Conservation (phyloP, 176 grass and related monocot species). For the maize (Zea mays) region Zm-B73-REFERENCE-NAM-5.0 NC_050098.1:9242501-9243000, state of each 20-base stretch:
- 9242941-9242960: conserved; percentile 99
- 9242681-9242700: conserved; percentile 89
- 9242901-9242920: conserved; percentile 99
- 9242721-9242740: conserved; percentile 68
- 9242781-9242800: conserved; percentile 64
- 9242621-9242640: conserved; percentile 69
- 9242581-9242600: conserved; percentile 57
- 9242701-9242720: conserved; percentile 87
- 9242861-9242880: conserved; percentile 99
- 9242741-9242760: conserved; percentile 57
- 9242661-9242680: conserved; percentile 97
- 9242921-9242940: conserved; percentile 98
- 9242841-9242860: conserved; percentile 91
- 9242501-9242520: conserved; percentile 86
- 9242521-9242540: conserved; percentile 94
- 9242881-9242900: conserved; percentile 96
- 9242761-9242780: conserved; percentile 56
- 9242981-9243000: conserved; percentile 87
- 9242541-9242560: conserved; percentile 96
- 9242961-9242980: conserved; percentile 90
- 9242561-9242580: conserved; percentile 66
- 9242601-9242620: conserved; percentile 64
- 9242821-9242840: conserved; percentile 80
- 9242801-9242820: conserved; percentile 73
- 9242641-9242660: conserved; percentile 95